Evolutionary conservation across 148 eudicot genomes (phyloP), one percentile per base, ranked within the genome.

Genomic region (Dysphania ambrosioides): DNA sequence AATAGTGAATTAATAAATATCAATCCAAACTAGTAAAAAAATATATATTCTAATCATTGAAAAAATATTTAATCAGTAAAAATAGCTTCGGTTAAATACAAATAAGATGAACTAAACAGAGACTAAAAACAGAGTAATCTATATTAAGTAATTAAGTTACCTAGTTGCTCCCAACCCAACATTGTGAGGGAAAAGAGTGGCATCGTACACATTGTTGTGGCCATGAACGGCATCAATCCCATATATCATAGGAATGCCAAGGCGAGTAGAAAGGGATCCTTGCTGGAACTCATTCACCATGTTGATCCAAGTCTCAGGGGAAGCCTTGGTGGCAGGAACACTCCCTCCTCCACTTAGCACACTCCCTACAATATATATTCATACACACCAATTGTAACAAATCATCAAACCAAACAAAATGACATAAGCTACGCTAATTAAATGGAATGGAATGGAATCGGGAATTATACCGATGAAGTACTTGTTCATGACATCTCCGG

Each of bases 161-260:
- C 97, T 88, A 31, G 93, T 92, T 62, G 91, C 96, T 49, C 97
- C 97, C 73, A 90, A 80, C 13, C 93, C 97, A 1, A 90, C 76
- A 70, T 92, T 92, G 81, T 92, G 97, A 23, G 97, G 97, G 72
- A 92, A 92, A 66, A 92, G 77, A 19, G 96, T 92, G 44, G 97
- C 91, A 72, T 84, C 87, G 77, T 86, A 92, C 27, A 85, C 96
- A 81, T 82, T 86, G 72, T 78, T 82, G 80, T 92, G 87, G 51
- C 97, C 97, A 72, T 92, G 97, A 75, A 92, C 88, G 30, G 97
- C 97, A 72, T 92, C 97, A 77, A 92, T 92, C 57, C 97, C 97
- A 77, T 92, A 92, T 26, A 90, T 87, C 87, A 90, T 82, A 2
- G 97, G 97, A 23, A 92, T 92, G 41, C 88, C 95, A 35, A 92